Conservation (phyloP, 75 land plant genomes). For the Cunninghamia lanceolata region DNA sequence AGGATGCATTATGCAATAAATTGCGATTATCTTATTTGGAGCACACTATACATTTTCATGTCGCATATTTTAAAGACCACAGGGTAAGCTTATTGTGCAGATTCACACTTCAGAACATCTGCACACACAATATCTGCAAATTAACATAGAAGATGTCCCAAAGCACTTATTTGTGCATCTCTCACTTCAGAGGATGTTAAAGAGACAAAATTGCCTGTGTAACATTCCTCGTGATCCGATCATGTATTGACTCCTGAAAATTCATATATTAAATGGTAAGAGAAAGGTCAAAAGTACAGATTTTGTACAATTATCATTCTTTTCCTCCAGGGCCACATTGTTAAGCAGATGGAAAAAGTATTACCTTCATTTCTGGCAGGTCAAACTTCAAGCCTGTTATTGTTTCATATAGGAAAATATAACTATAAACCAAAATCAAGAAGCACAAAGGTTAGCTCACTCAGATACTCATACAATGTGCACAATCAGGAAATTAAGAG, state of each 20-base stretch:
- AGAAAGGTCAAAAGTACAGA: conserved; percentile 1
- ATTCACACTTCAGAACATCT: background rate
- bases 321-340: background rate
- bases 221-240: conserved; percentile 82
- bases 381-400: conserved; percentile 73
- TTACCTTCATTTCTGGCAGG: conserved; percentile 58
- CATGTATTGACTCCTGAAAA: conserved; percentile 66
- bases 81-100: background rate
- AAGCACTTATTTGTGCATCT: background rate
- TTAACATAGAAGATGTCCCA: background rate
- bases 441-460: background rate
- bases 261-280: background rate
- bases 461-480: background rate
- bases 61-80: background rate
- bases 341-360: no score
- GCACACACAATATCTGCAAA: background rate
- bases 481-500: background rate
- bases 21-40: no score
- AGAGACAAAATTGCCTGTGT: conserved; percentile 27
- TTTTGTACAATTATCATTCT: background rate
- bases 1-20: background rate
- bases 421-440: conserved; percentile 42
- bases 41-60: background rate
- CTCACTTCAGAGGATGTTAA: background rate
- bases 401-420: conserved; percentile 85